Evolutionary conservation across 805 yeast genomes (phyloP).

Genomic region (Millerozyma acaciae): DNA sequence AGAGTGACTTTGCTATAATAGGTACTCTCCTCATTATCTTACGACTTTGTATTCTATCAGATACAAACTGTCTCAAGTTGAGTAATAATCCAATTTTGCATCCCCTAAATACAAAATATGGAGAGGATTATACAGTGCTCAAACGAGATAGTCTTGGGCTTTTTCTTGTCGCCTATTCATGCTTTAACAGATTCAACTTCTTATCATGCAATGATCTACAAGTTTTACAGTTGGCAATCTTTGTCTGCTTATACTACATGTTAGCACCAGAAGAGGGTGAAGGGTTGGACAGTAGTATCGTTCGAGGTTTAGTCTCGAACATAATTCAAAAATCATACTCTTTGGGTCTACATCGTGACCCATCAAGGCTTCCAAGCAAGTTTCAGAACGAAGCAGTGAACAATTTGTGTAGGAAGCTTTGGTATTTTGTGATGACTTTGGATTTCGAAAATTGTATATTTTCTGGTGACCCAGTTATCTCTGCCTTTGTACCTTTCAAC

Average conservation of each 20-base stretch:
- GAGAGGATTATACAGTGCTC: neutral
- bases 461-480: neutral
- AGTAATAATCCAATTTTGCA: neutral
- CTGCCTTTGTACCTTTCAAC: neutral
- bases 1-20: conserved; percentile 2
- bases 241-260: neutral
- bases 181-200: neutral
- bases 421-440: neutral
- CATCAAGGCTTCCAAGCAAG: neutral
- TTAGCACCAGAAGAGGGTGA: neutral
- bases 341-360: neutral
- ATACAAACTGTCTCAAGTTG: neutral
- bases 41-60: neutral
- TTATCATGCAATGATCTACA: neutral
- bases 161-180: neutral
- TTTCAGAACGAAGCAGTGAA: neutral
- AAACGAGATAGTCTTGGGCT: too few relatives aligned
- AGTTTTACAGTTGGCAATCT: neutral
- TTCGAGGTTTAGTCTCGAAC: neutral
- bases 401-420: conserved; percentile 1
- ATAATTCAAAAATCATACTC: neutral
- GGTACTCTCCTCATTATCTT: conserved; percentile 2
- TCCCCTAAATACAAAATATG: neutral
- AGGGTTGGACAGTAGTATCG: neutral
- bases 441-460: neutral